These are phyloP conservation scores for Boletus insuetus DNA, from an alignment of 768 basidiomycete genomes.

Conservation along the genomic window DNA sequence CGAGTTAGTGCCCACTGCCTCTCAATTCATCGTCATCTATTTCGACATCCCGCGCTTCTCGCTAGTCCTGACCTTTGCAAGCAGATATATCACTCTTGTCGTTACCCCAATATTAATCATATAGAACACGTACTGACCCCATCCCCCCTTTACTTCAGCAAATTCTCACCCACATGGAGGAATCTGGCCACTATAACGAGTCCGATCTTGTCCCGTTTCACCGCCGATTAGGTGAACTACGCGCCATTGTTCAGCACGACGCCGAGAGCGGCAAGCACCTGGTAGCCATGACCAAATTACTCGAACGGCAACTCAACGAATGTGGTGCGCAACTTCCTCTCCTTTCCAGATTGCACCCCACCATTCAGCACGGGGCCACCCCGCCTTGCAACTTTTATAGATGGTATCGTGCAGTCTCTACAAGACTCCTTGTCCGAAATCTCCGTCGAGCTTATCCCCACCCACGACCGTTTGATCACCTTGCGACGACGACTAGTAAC, in stretches of 20 bases:
- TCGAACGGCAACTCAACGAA: conserved; percentile 88
- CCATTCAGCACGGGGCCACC: background rate
- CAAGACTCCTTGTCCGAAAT: conserved; percentile 84
- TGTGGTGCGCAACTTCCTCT: conserved; percentile 62
- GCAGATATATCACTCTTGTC: conserved; percentile 18
- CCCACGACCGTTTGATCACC: conserved; percentile 85
- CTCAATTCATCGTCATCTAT: conserved; percentile 1
- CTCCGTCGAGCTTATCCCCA: conserved; percentile 84
- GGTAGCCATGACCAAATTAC: conserved; percentile 80
- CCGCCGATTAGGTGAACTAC: conserved; percentile 74
- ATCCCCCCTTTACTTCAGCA: conserved; percentile 51
- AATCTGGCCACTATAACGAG: conserved; percentile 92
- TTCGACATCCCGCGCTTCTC: background rate
- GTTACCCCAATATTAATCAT: conserved; percentile 15
- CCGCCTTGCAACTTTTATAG: conserved; percentile 36
- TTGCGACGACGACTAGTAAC: conserved; percentile 87
- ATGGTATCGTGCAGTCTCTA: conserved; percentile 73
- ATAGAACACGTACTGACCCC: conserved; percentile 27
- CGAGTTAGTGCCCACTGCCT: conserved; percentile 57
- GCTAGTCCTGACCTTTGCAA: conserved; percentile 24
- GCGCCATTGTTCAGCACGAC: conserved; percentile 83
- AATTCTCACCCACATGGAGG: conserved; percentile 94
- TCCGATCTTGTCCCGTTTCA: conserved; percentile 87
- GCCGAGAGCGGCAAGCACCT: conserved; percentile 79
- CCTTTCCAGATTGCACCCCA: background rate